Base-by-base conservation (phyloP, 2,329 filamentous ascomycete genomes). In the Venturia aucupariae region DNA sequence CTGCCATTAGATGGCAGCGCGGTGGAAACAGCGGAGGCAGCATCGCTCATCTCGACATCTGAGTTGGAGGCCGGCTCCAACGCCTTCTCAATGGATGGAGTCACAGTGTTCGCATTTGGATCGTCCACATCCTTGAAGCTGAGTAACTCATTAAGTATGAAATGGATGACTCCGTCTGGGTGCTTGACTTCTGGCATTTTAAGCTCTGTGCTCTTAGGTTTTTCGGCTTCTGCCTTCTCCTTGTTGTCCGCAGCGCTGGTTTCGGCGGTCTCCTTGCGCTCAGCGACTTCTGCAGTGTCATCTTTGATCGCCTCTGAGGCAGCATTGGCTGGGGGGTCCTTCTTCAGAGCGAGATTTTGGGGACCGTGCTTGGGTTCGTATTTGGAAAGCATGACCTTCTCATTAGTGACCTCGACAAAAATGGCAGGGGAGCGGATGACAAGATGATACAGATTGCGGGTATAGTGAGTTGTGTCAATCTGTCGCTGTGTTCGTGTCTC, bases 91-190 rank as follows among this genome's bases (percentile, higher is more conserved):
- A 82, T 83, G 7, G 76, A 69, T 59, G 46, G 35, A 22, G 44
- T 24, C n/a, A 44, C n/a, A 19, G 44, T 13, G 66, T 92, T 88
- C 71, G 89, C 92, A 11, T 24, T 51, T 8, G 46, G 46, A 71
- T 97, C 93, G 44, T 96, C 90, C 5, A 96, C 91, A 72, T 96
- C 92, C 70, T 89, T 89, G 76, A 96, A 97, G 61, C 90, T 92
- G 64, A 97, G 81, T 57, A 99, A 80, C 74, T 99, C 94, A 65
- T 90, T 95, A 4, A 99, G 85, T 27, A 99, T 81, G 75, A 96
- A 99, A 71, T 97, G 91, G 65, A 99, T 88, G 3, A 99, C 91
- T 4, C 94, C 94, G 74, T 97, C 94, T 0, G 93, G 91, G 67
- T 94, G 92, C 74, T 97, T 92, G 6, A 97, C 86, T 15, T 92